phyloP scores from a whole-genome alignment of 2,329 filamentous ascomycete genomes.

The Ophiocordyceps polyrhachis-furcata region DNA sequence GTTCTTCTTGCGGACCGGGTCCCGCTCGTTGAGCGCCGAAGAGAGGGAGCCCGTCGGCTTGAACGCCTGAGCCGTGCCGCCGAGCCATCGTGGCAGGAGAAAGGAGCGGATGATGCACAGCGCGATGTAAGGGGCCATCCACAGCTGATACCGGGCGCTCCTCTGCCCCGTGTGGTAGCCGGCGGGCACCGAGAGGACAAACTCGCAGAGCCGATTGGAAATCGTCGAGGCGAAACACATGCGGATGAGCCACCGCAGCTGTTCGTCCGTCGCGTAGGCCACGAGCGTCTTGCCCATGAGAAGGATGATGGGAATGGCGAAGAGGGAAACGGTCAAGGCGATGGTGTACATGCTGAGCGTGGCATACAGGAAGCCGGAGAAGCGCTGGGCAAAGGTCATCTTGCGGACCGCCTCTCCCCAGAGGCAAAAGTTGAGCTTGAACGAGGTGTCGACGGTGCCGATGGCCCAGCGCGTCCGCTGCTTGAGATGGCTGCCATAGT shows the following conservation, averaged over 20 bases:
- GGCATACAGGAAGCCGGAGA: conserved; percentile 39
- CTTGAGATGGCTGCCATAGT: conserved; percentile 34
- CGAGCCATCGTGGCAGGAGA: conserved; percentile 38
- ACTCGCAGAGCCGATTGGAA: conserved; percentile 34
- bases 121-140: conserved; percentile 45
- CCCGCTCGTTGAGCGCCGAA: conserved; percentile 38
- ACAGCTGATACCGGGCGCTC: conserved; percentile 35
- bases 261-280: conserved; percentile 29
- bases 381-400: conserved; percentile 37
- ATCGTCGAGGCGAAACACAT: conserved; percentile 32
- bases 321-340: conserved; percentile 32
- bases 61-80: conserved; percentile 38
- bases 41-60: conserved; percentile 39
- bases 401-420: conserved; percentile 31
- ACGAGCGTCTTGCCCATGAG: conserved; percentile 37
- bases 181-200: conserved; percentile 37
- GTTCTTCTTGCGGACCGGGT: conserved; percentile 28
- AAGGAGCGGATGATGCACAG: conserved; percentile 39
- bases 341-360: conserved; percentile 37
- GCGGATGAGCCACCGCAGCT: conserved; percentile 40
- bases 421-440: conserved; percentile 41
- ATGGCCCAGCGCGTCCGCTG: conserved; percentile 38
- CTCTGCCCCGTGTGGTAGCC: conserved; percentile 41
- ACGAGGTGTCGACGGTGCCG: conserved; percentile 36
- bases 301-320: conserved; percentile 40